Base-by-base conservation (phyloP, 2,329 filamentous ascomycete species). In the Hymenoscyphus scutula region DNA sequence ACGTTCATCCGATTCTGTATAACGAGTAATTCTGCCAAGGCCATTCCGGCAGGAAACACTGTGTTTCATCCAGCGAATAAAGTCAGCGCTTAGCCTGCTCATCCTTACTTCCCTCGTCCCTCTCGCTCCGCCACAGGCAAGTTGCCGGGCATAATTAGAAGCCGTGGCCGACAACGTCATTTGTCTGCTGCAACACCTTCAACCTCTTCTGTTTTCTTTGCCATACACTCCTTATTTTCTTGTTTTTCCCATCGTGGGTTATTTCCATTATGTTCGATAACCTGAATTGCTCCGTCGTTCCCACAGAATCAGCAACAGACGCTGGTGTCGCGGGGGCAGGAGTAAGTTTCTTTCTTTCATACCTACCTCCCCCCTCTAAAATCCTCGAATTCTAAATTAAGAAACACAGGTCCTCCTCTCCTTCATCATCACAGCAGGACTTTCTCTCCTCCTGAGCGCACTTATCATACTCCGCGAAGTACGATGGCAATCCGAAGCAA, bases 361-460 rank as follows among this genome's bases (percentile, higher is more conserved):
- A n/a, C n/a, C n/a, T n/a, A n/a, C n/a, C n/a, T n/a, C n/a, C 34
- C 30, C 17, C 8, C 15, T 34, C 23, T 8, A 29, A 8, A 17
- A 3, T 7, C 15, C n/a, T 23, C 17, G 19, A 58, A 48, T 34
- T 25, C 55, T 62, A 62, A 62, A 53, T 6, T 62, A 37, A 17
- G 51, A 53, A 30, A 57, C n/a, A 30, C 29, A 86, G 82, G 81
- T 86, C 64, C 78, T 89, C 34, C 79, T 89, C 65, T 88, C 86
- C 55, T 89, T 88, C 75, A 85, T 88, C 71, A 81, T 88, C 65
- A 88, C 86, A 5, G 86, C 86, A 59, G 77, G 76, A 60, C 71
- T 88, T 59, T 81, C 86, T 32, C 77, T 89, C 61, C 62, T 80
- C 60, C 76, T 89, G 62, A 82, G 81, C 64, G 77, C 79, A 41